A percentile compares a stretch with the other conserved stretches of the same genome.
Evolutionary conservation across 805 yeast species (phyloP).

Genomic region (Lipomyces kockii): DNA sequence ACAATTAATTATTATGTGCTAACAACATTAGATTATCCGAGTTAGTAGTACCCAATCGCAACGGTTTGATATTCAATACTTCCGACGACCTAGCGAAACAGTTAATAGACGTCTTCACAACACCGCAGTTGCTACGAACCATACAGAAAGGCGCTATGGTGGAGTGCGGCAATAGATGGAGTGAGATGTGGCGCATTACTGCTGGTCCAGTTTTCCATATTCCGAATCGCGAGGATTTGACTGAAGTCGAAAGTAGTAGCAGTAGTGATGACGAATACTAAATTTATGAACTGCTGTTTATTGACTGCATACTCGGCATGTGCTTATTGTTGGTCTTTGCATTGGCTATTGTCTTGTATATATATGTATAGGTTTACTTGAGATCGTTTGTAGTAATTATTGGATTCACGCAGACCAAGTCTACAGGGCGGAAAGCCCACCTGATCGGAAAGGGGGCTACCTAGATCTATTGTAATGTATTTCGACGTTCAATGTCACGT

Average conservation of each 20-base stretch:
- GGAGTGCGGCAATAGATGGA: conserved; percentile 79
- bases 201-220: conserved; percentile 50
- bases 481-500: too few species aligned
- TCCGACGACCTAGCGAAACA: conserved; percentile 51
- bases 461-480: too few species aligned
- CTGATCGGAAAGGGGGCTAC: too few species aligned
- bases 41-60: conserved; percentile 66
- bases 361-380: too few species aligned
- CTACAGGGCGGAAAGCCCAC: too few species aligned
- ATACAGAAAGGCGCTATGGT: conserved; percentile 69
- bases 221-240: conserved; percentile 32
- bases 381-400: not conserved
- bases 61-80: conserved; percentile 66
- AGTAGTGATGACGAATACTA: conserved; percentile 29
- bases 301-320: not conserved
- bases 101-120: conserved; percentile 40
- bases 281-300: not conserved
- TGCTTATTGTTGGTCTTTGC: too few species aligned
- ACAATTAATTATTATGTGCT: not conserved
- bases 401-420: too few species aligned
- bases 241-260: conserved; percentile 30
- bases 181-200: conserved; percentile 66
- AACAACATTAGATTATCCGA: conserved; percentile 55
- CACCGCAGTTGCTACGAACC: conserved; percentile 43
- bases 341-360: too few species aligned